These are phyloP conservation scores for Imleria badia DNA, from an alignment of 768 basidiomycete genomes.

Conservation along the genomic window DNA sequence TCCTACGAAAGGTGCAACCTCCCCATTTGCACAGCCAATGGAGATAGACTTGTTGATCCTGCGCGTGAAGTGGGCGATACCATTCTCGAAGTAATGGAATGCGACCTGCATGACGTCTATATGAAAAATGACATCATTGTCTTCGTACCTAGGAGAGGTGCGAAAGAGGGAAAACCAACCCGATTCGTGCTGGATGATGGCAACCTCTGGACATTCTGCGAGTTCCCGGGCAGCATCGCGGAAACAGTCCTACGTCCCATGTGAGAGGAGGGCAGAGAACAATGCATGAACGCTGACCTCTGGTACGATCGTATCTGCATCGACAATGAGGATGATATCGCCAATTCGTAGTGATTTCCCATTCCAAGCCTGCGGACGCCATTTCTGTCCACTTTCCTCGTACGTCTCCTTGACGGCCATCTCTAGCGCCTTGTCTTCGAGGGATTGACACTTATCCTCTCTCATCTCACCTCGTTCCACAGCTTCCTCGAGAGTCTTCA, in stretches of 20 bases:
- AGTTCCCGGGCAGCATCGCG: slow-evolving; percentile 88
- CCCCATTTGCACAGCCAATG: slow-evolving; percentile 76
- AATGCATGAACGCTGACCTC: slow-evolving; percentile 37
- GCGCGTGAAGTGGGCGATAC: slow-evolving; percentile 90
- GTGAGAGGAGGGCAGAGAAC: not conserved
- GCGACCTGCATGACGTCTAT: slow-evolving; percentile 89
- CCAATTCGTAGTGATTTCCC: slow-evolving; percentile 74
- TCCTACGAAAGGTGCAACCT: slow-evolving; percentile 76
- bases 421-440: slow-evolving; percentile 72
- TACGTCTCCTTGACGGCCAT: slow-evolving; percentile 74
- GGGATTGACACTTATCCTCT: slow-evolving; percentile 33
- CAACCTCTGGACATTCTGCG: slow-evolving; percentile 78
- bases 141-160: not conserved
- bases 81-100: slow-evolving; percentile 87
- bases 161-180: slow-evolving; percentile 35
- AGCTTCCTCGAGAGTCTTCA: slow-evolving; percentile 48
- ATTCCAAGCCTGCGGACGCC: slow-evolving; percentile 77
- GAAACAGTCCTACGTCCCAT: slow-evolving; percentile 68
- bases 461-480: slow-evolving; percentile 41
- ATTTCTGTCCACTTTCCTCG: slow-evolving; percentile 54
- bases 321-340: slow-evolving; percentile 80
- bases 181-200: slow-evolving; percentile 90
- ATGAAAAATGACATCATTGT: slow-evolving; percentile 27
- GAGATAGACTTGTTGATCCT: slow-evolving; percentile 85
- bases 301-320: slow-evolving; percentile 87